Base-by-base conservation (phyloP, 345 rosid species). In the Mangifera indica region DNA sequence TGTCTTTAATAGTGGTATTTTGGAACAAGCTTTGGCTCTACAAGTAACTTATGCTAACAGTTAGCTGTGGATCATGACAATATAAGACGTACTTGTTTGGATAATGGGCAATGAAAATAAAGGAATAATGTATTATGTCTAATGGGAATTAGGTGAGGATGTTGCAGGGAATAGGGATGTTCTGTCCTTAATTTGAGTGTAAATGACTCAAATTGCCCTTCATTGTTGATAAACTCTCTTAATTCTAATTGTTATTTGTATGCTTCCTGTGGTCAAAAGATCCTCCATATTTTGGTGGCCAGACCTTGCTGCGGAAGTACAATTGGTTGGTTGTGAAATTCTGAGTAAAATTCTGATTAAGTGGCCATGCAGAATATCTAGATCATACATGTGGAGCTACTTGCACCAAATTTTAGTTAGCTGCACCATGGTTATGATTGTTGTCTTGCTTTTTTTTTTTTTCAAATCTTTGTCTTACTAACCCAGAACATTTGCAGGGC, bases 401-500 rank as follows among this genome's bases (percentile, higher is more conserved):
- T 55, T 70, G 20, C 7, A 32, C 10, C 4, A 8, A 22, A 22
- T 59, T 60, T 60, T 29, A 48, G 60, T 44, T 45, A 40, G 32
- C 32, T 40, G 34, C 37, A 45, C 45, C 53, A 17, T 42, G 29
- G 24, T 42, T 44, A 3, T 32, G 42, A 40, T 69, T 64, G 37
- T 58, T 56, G 55, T 11, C 10, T 14, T 26, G 45, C 42, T 37
- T 37, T 37, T 37, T 37, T 37, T 37, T 20, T 25, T 48, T n/a
- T 68, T 7, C 17, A 24, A 26, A 52, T 67, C 54, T 48, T 40
- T 10, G 58, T 58, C 59, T 73, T 42, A 66, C 56, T 2, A 60
- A 40, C 26, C 66, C 8, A 52, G 40, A 53, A 69, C 75, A 71
- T 77, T 64, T 86, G 11, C 93, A 95, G 99, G 99, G 99, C 72